Evolutionary conservation across 192 early-diverging fungal genomes (phyloP).

Genomic region (Gorgonomyces haynaldii): DNA sequence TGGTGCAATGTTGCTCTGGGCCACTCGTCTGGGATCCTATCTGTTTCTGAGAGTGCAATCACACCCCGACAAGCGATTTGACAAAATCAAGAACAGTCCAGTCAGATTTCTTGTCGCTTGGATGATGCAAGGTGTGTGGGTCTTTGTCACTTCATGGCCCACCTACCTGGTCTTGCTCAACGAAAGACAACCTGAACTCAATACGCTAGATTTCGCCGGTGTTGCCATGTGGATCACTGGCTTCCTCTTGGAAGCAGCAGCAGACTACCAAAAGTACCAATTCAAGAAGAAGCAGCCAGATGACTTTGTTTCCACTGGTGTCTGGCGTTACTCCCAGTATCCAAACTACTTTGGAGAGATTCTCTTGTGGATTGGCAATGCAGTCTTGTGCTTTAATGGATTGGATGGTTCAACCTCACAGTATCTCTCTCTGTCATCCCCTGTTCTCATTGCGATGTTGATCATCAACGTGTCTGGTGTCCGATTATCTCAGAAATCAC

Average conservation of each 20-base stretch:
- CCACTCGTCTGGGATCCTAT: conserved; percentile 27
- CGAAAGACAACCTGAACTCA: too few relatives aligned
- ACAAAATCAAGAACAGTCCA: conserved; percentile 31
- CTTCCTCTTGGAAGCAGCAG: conserved; percentile 29
- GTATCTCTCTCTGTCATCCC: conserved; percentile 5
- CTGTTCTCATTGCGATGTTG: conserved; percentile 32
- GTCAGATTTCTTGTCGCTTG: conserved; percentile 29
- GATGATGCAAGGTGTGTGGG: conserved; percentile 42
- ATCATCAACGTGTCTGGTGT: conserved; percentile 32
- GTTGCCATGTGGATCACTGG: conserved; percentile 30
- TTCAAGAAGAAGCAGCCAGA: conserved; percentile 23
- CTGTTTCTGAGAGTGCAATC: conserved; percentile 23
- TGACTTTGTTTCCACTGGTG: conserved; percentile 16
- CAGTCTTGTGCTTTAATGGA: background rate
- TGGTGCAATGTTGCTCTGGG: conserved; percentile 24
- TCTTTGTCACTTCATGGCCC: conserved; percentile 33
- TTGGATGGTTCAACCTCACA: background rate
- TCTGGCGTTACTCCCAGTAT: conserved; percentile 14
- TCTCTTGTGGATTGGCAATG: conserved; percentile 17
- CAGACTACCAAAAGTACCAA: conserved; percentile 34
- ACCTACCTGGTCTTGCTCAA: conserved; percentile 26
- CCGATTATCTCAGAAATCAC: conserved; percentile 22
- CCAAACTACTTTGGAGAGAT: conserved; percentile 47
- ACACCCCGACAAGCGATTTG: conserved; percentile 31
- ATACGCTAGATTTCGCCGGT: conserved; percentile 19